These are phyloP conservation scores for Thielaviopsis ethacetica DNA, from an alignment of 2,329 filamentous ascomycete genomes.

Conservation along the genomic window DNA sequence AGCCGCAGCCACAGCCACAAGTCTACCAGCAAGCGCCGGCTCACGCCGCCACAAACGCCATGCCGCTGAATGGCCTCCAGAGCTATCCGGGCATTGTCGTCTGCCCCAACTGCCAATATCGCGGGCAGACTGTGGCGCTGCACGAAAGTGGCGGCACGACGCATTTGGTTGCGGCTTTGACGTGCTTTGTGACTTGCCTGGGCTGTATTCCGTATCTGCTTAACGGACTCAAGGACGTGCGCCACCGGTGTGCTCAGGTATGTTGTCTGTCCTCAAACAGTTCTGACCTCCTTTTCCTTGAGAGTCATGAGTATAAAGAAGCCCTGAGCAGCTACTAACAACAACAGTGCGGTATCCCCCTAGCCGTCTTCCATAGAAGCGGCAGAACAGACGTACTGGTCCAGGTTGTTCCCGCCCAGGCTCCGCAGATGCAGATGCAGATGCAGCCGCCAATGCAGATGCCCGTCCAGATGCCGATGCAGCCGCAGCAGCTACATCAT, in stretches of 20 bases:
- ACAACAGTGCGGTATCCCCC: conserved; percentile 14
- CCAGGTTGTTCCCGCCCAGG: conserved; percentile 7
- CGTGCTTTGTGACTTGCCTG: conserved; percentile 14
- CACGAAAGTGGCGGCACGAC: conserved; percentile 12
- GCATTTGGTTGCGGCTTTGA: conserved; percentile 14
- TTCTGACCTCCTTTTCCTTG: not conserved
- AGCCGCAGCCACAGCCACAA: not conserved
- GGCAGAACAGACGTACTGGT: conserved; percentile 15
- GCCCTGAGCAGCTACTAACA: conserved; percentile 8
- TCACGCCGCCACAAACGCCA: not conserved
- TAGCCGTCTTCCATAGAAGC: conserved; percentile 16
- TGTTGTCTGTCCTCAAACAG: not conserved
- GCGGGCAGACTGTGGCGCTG: conserved; percentile 2
- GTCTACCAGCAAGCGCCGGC: not conserved
- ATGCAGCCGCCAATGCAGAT: conserved; percentile 1
- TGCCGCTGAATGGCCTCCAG: conserved; percentile 13
- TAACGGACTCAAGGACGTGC: conserved; percentile 14
- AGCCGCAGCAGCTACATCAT: not conserved
- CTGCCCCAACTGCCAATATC: conserved; percentile 15
- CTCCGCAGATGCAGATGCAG: not conserved
- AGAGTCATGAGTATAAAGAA: too few relatives aligned
- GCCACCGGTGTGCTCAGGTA: conserved; percentile 15
- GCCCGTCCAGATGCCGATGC: not conserved
- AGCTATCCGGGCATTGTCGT: conserved; percentile 13
- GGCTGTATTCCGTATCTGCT: conserved; percentile 16